These are phyloP conservation scores for Termitomyces sp. DNA, from an alignment of 768 basidiomycete species.

Conservation along the genomic window DNA sequence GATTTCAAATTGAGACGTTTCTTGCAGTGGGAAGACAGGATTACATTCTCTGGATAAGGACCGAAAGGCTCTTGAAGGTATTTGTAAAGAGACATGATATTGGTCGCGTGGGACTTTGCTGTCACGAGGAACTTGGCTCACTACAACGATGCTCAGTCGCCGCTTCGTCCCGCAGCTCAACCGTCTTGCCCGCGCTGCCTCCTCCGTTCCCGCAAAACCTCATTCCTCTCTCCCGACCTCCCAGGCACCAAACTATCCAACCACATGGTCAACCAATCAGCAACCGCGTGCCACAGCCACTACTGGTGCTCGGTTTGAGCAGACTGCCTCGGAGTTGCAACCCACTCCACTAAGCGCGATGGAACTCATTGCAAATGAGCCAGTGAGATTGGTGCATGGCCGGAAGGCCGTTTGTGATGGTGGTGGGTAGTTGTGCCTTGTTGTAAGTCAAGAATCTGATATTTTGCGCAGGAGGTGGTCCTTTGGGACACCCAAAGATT, in stretches of 20 bases:
- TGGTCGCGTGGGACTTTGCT: constrained; percentile 11
- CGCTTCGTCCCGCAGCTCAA: constrained; percentile 32
- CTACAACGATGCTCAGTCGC: constrained; percentile 36
- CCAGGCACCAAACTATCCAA: constrained; percentile 82
- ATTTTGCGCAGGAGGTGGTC: constrained; percentile 69
- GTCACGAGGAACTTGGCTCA: constrained; percentile 2
- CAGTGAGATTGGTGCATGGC: constrained; percentile 75
- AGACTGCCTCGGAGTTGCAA: constrained; percentile 83
- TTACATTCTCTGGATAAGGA: constrained; percentile 27
- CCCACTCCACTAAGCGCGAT: constrained; percentile 90
- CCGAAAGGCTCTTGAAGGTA: constrained; percentile 26
- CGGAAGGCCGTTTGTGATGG: constrained; percentile 93
- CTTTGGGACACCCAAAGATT: constrained; percentile 95
- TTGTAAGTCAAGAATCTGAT: not conserved
- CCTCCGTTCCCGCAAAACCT: constrained; percentile 25
- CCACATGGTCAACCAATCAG: constrained; percentile 87
- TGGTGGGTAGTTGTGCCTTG: constrained; percentile 51
- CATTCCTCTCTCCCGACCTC: constrained; percentile 34
- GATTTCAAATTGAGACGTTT: constrained; percentile 7
- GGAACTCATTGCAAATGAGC: constrained; percentile 84
- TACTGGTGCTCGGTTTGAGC: constrained; percentile 86
- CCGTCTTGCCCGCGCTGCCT: constrained; percentile 27
- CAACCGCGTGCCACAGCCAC: constrained; percentile 56
- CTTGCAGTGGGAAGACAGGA: constrained; percentile 21
- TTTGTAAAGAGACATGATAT: constrained; percentile 13